These are phyloP conservation scores for Jacaranda mimosifolia DNA, from an alignment of 257 asterid species.

Conservation along the genomic window DNA sequence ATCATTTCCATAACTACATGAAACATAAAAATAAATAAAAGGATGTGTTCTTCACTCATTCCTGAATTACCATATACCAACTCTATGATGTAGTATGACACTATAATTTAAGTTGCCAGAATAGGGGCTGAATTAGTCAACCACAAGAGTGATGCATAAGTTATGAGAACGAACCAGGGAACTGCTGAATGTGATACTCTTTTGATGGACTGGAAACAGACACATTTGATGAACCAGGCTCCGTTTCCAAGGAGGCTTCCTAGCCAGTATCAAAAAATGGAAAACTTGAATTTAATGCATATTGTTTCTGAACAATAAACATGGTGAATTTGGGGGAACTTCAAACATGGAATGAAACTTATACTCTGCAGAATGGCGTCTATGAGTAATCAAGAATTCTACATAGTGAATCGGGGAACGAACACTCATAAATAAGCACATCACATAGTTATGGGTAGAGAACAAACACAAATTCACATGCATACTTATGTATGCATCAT, in stretches of 20 bases:
- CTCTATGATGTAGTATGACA: neutral
- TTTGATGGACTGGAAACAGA: constrained; percentile 55
- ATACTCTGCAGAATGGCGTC: neutral
- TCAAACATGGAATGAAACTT: neutral
- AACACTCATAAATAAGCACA: neutral
- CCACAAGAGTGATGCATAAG: neutral
- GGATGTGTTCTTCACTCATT: neutral
- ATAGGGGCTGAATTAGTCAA: neutral
- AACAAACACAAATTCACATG: too few species aligned
- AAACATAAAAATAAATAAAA: too few species aligned
- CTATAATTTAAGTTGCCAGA: neutral
- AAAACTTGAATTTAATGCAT: constrained; percentile 2
- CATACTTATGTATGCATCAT: too few species aligned
- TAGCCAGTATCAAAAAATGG: constrained; percentile 20
- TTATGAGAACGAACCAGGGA: constrained; percentile 65
- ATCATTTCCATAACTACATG: neutral
- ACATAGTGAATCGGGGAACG: neutral
- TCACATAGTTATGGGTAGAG: too few species aligned
- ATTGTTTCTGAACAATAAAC: neutral
- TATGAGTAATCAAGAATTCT: neutral
- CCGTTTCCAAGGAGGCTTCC: constrained; percentile 54
- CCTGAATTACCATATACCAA: constrained; percentile 9
- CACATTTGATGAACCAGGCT: constrained; percentile 54
- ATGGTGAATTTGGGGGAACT: neutral
- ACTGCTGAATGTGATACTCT: constrained; percentile 50